Base-by-base conservation (phyloP, 179 eudicot species). In the Gypsophila paniculata region DNA sequence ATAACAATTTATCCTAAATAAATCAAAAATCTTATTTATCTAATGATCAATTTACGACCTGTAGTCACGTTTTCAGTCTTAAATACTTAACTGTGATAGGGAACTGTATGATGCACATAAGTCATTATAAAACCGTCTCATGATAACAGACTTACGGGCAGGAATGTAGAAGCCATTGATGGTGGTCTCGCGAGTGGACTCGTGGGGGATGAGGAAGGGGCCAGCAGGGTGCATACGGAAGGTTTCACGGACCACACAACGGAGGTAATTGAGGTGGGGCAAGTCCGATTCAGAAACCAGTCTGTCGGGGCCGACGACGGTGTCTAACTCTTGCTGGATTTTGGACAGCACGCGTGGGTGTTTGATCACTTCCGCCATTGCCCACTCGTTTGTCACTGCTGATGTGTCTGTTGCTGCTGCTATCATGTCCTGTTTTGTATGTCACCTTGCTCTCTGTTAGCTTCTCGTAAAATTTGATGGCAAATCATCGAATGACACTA, bases 341-440 rank as follows among this genome's bases (percentile, higher is more conserved):
- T 85, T 80, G 8, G 8, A 71, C 11, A 91, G 86, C 76, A 94
- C 94, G 36, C 75, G 86, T 76, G 97, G 99, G 68, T 91, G 84
- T 61, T 87, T 94, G 22, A 91, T 91, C 10, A 94, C 99, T 75
- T 94, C 99, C 0, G 97, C 84, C 99, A 94, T 91, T 34, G 97
- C 97, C 97, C 99, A 94, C 76, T 94, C 99, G 75, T 90, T 94
- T 9, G 99, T 94, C 81, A 94, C 99, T 0, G 99, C 90, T 5
- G 99, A 94, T 2, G 99, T 94, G 61, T 94, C 97, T 14, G 99
- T 91, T 12, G 97, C 99, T 0, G 97, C 99, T 1, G 99, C 99
- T 87, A 94, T 94, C 99, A 94, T 94, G 55, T 94, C 99, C 99
- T 93, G 42, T 25, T 14, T 4, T 29, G 34, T 29, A 29, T 29